These are phyloP conservation scores for Alternaria brassicae DNA, from an alignment of 2,329 filamentous ascomycete genomes.

Conservation along the genomic window DNA sequence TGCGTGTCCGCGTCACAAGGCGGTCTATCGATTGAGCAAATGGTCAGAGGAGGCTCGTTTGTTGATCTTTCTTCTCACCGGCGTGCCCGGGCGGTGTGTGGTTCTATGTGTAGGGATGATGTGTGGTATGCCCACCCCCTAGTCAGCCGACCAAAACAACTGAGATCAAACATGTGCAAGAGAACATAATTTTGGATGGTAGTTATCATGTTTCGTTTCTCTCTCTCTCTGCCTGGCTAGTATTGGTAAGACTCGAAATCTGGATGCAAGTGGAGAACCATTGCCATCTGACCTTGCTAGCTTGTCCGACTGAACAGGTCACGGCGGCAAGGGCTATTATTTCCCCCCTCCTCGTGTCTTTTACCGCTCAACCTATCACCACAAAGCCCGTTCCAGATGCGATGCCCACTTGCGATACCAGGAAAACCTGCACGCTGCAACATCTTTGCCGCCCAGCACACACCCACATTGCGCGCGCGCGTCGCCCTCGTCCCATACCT, in stretches of 20 bases:
- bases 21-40: neutral
- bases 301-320: neutral
- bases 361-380: constrained; percentile 1
- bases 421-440: constrained; percentile 5
- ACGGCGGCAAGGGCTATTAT: constrained; percentile 2
- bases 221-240: constrained; percentile 1
- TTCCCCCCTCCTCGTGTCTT: neutral
- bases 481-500: neutral
- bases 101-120: constrained; percentile 10
- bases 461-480: neutral
- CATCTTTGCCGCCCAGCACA: constrained; percentile 13
- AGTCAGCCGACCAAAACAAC: neutral
- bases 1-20: constrained; percentile 3
- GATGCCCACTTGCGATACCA: neutral
- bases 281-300: constrained; percentile 1
- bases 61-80: neutral
- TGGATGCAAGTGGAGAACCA: constrained; percentile 3
- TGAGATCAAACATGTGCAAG: neutral
- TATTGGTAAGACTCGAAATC: neutral
- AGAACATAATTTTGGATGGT: constrained; percentile 1
- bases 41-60: neutral
- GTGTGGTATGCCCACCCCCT: constrained; percentile 1
- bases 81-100: constrained; percentile 1
- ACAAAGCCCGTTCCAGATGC: constrained; percentile 1
- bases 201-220: constrained; percentile 2